Conservation (phyloP, 768 basidiomycete genomes). For the Mycena galopus region DNA sequence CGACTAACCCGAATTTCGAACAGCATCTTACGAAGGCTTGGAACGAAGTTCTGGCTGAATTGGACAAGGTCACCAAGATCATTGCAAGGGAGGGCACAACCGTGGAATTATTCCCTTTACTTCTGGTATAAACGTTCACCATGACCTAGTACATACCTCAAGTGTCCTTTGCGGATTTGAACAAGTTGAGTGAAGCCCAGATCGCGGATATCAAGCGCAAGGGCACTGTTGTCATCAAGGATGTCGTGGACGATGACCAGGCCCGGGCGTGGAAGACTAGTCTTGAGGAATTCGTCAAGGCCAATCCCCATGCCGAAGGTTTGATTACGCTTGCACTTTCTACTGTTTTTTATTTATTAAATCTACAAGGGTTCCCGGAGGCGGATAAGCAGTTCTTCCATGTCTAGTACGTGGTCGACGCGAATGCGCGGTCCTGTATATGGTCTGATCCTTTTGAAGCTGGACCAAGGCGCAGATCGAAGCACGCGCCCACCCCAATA, state of each 20-base stretch:
- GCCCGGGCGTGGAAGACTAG: conserved; percentile 62
- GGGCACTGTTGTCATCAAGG: conserved; percentile 64
- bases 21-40: conserved; percentile 58
- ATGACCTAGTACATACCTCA: conserved; percentile 61
- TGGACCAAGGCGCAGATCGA: conserved; percentile 60
- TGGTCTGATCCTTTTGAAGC: conserved; percentile 17
- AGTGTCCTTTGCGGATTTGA: conserved; percentile 62
- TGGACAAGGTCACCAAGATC: conserved; percentile 53
- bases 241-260: conserved; percentile 61
- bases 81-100: conserved; percentile 56
- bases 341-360: not conserved
- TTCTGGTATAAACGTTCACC: not conserved
- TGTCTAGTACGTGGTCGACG: conserved; percentile 60
- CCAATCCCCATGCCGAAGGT: conserved; percentile 64
- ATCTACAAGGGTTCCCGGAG: conserved; percentile 55
- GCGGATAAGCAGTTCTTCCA: conserved; percentile 72
- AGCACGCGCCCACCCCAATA: conserved; percentile 68
- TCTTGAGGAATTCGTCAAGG: conserved; percentile 63
- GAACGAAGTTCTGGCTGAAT: conserved; percentile 60
- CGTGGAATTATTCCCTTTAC: conserved; percentile 41
- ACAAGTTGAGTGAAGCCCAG: conserved; percentile 52
- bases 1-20: conserved; percentile 51
- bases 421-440: not conserved
- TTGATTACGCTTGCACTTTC: not conserved
- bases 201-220: conserved; percentile 59